Percentiles rank a stretch among this genome's conserved stretches.
Evolutionary conservation across 2,329 filamentous ascomycete species (phyloP).

Genomic region (Sporothrix dimorphospora): DNA sequence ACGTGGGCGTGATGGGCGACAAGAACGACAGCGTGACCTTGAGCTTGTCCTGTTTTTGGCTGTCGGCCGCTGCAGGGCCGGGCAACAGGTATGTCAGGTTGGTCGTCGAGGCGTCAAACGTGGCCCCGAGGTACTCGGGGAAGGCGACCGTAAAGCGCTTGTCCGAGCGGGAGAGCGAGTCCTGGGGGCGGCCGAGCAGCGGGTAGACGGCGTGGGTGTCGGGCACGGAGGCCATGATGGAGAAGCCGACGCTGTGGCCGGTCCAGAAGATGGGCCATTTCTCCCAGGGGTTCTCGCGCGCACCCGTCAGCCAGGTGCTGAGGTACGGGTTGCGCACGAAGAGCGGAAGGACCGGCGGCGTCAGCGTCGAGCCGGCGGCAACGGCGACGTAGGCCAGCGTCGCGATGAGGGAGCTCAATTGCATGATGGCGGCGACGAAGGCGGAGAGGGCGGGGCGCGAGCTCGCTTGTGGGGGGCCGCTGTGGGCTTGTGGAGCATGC

Average conservation of each 20-base stretch:
- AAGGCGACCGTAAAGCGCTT: constrained; percentile 45
- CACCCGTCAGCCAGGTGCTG: constrained; percentile 65
- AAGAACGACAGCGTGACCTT: constrained; percentile 59
- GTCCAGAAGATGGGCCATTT: constrained; percentile 73
- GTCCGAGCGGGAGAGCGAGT: constrained; percentile 46
- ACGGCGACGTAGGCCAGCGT: constrained; percentile 37
- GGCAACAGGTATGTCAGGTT: constrained; percentile 50
- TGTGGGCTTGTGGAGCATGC: constrained; percentile 12
- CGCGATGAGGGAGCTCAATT: constrained; percentile 26
- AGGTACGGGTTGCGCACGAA: constrained; percentile 64
- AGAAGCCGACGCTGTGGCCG: constrained; percentile 50
- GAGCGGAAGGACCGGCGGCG: constrained; percentile 60
- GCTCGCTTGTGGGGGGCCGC: constrained; percentile 1
- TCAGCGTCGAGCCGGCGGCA: constrained; percentile 55
- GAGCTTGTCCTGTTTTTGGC: too few relatives aligned
- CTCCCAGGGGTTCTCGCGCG: constrained; percentile 75
- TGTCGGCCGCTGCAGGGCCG: constrained; percentile 24
- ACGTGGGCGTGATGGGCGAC: constrained; percentile 79
- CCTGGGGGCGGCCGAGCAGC: constrained; percentile 55
- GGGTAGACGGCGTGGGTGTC: constrained; percentile 51
- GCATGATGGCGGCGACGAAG: constrained; percentile 24
- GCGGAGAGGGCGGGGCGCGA: constrained; percentile 1
- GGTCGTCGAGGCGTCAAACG: constrained; percentile 36
- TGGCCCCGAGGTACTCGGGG: constrained; percentile 41
- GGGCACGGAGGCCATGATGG: constrained; percentile 52